phyloP scores from a whole-genome alignment of 495 filamentous ascomycete species.

The Penicillium samsonianum region DNA sequence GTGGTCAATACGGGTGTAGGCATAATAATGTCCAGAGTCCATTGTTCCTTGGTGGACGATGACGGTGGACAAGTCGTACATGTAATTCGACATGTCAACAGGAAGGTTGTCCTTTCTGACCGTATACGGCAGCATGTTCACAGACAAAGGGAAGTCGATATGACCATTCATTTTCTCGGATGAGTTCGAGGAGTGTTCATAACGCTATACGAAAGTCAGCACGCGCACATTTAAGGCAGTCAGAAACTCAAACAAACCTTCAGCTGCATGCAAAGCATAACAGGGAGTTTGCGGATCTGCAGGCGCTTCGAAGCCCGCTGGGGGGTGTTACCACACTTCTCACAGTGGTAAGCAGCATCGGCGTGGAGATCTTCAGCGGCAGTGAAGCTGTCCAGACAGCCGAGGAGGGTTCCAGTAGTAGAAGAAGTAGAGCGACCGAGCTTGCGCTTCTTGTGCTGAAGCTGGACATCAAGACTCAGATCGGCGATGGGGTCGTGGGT shows the following conservation, averaged over 20 bases:
- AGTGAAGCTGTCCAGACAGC: slow-evolving; percentile 82
- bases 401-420: slow-evolving; percentile 60
- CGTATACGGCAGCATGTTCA: slow-evolving; percentile 88
- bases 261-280: slow-evolving; percentile 86
- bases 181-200: slow-evolving; percentile 69
- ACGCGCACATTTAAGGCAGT: slow-evolving; percentile 1
- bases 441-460: slow-evolving; percentile 53
- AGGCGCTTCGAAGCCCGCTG: slow-evolving; percentile 78
- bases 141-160: slow-evolving; percentile 78
- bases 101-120: slow-evolving; percentile 52
- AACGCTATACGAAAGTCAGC: slow-evolving; percentile 55
- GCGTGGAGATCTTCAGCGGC: slow-evolving; percentile 66
- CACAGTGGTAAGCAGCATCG: slow-evolving; percentile 74
- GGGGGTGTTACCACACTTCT: slow-evolving; percentile 65
- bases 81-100: slow-evolving; percentile 53
- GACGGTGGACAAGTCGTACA: slow-evolving; percentile 82
- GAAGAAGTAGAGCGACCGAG: slow-evolving; percentile 39
- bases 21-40: slow-evolving; percentile 86
- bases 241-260: slow-evolving; percentile 58
- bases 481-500: slow-evolving; percentile 85
- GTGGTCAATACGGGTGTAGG: slow-evolving; percentile 72
- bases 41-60: slow-evolving; percentile 84
- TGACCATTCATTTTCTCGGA: slow-evolving; percentile 77
- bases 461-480: slow-evolving; percentile 75
- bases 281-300: slow-evolving; percentile 74